Evolutionary conservation across 805 yeast species (phyloP), one percentile per base, ranked within the genome.

Genomic region (Lipomyces sp.): DNA sequence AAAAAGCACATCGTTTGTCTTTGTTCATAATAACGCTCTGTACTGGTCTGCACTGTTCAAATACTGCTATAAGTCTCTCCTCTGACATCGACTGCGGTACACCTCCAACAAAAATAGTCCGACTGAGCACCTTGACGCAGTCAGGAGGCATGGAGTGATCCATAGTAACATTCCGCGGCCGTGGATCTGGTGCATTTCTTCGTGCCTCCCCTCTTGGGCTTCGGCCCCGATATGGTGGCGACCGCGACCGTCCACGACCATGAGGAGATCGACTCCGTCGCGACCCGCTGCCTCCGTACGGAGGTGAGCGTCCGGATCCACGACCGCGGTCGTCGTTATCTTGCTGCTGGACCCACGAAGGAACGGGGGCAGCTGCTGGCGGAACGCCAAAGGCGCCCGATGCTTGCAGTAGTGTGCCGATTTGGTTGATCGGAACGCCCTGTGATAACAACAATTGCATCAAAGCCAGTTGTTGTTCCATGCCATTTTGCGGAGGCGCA

Each of bases 51-150:
- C 75, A 85, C 10, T 95, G 95, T 66, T 84, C 81, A 61, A 93
- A 74, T 19, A 83, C 79, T 18, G 79, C 74, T 2, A 84, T 78
- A 32, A 93, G 74, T 49, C 82, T 84, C 49, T 74, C 71, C 62
- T 90, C 95, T 59, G 79, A 83, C 90, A 87, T 89, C 53, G 77
- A 72, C 50, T 79, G 16, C 14, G 95, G 95, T 35, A 93, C 87
- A 64, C 97, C 97, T 43, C 98, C 98, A 53, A 93, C 82, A 63
- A 93, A 93, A 52, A 93, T 72, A 0, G 98, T 93, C 70, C 98
- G 82, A 46, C 95, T 84, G 61, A 79, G 77, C 1, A 91, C 96
- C 65, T 84, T 85, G 61, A 91, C 78, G 37, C 84, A 76, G 38
- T 89, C 95, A 41, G 81, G 80, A 1, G 95, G 93, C 50, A 89